Base-by-base conservation (phyloP, 495 filamentous ascomycete species). In the Glonium stellatum region DNA sequence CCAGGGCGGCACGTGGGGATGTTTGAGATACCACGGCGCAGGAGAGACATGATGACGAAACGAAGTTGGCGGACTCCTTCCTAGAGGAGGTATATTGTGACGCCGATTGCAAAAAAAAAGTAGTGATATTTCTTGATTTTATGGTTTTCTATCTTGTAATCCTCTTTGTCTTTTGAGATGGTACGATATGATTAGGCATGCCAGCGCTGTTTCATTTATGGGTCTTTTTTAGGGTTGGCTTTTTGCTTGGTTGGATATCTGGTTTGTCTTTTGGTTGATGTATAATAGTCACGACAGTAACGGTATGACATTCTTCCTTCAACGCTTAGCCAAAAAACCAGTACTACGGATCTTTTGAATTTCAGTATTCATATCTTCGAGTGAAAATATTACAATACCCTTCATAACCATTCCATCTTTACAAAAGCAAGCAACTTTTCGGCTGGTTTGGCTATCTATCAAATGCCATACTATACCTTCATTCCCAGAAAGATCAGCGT, bases 1-100 rank as follows among this genome's bases (percentile, higher is more conserved):
- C 10, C 8, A 42, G 54, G 13, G n/a, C 25, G 35, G n/a, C 12
- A 37, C 61, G 19, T 48, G 46, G 48, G 47, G 55, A 59, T 63
- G 54, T 37, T 37, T 55, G 61, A 56, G 56, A 48, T 48, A 15
- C 5, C 22, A 8, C 13, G 18, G 9, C 9, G 3, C 27, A 31
- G 2, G 27, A 31, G 27, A 31, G n/a, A 22, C 5, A 18, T 47
- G 44, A 18, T 47, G n/a, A 47, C 21, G 44, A 22, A 47, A 3
- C 5, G 44, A 47, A 31, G 27, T 31, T 31, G 27, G 27, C 2
- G 27, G 27, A 31, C 27, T 31, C 27, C 27, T 31, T 31, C 27
- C 27, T 6, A 31, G 2, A 31, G 27, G 27, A 31, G 27, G 27
- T 6, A 31, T 6, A 31, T 31, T 55, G 34, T 42, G 39, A 61